Evolutionary conservation across 2,329 filamentous ascomycete species (phyloP).

Genomic region (Ceratocystiopsis sp.): DNA sequence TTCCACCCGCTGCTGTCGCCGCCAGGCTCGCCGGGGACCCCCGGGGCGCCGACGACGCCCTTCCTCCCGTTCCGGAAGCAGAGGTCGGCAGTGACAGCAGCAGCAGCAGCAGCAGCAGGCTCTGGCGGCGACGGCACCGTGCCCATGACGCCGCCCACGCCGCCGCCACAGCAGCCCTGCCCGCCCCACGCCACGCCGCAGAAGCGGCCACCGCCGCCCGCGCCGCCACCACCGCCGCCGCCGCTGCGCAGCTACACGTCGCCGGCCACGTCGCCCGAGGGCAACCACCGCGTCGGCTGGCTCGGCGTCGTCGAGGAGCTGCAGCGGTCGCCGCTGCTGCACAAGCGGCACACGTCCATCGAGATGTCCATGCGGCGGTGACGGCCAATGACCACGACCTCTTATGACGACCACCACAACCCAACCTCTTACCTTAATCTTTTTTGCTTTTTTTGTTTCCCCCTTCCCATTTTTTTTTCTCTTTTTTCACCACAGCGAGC

Average conservation of each 20-base stretch:
- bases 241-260: constrained; percentile 24
- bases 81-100: neutral
- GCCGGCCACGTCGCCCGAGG: constrained; percentile 25
- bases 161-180: constrained; percentile 27
- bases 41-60: neutral
- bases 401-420: neutral
- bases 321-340: constrained; percentile 42
- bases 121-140: neutral
- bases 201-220: too few relatives aligned
- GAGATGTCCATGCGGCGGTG: constrained; percentile 32
- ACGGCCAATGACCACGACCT: neutral
- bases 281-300: constrained; percentile 38
- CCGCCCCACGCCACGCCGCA: constrained; percentile 18
- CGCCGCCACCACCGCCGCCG: constrained; percentile 34
- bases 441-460: neutral
- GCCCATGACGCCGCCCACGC: constrained; percentile 20
- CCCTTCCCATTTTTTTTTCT: too few relatives aligned
- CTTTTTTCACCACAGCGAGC: neutral
- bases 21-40: neutral
- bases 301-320: constrained; percentile 46
- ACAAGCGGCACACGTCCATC: constrained; percentile 44
- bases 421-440: neutral
- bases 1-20: too few relatives aligned
- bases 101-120: neutral
- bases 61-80: constrained; percentile 1